Evolutionary conservation across 2,329 filamentous ascomycete species (phyloP), one percentile per base, ranked within the genome.

Genomic region (Paracamarosporium sp.): DNA sequence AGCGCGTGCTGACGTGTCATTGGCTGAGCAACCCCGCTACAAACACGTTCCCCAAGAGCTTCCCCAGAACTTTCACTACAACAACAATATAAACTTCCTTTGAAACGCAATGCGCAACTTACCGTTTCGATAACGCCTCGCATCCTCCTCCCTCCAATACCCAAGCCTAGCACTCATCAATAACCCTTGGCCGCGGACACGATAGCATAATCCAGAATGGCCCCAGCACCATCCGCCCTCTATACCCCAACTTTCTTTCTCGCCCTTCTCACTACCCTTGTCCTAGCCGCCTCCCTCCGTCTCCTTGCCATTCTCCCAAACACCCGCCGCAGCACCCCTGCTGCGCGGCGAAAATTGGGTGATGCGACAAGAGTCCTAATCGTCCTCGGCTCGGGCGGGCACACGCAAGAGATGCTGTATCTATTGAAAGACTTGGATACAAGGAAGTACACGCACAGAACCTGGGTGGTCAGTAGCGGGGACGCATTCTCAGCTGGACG

Each of bases 371-470:
- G 93, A 75, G 81, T 93, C 53, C 81, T 96, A 30, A 85, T 96
- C 62, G 88, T 98, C 25, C 89, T 98, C 24, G 95, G 95, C 51
- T 96, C 91, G 2, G 95, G 95, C 30, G 95, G 95, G 0, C 95
- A 99, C 78, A 97, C 95, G 0, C 89, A 92, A 46, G 95, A 99
- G 78, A 96, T 99, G 90, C 83, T 97, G 61, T 88, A 90, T 70
- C 90, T 97, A 81, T 86, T 99, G 66, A 80, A 82, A 65, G 85
- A 84, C 64, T 78, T 88, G 1, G 72, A 79, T 54, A 76, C 77
- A 51, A 50, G 57, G 7, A 74, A 76, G 50, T 82, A 78, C 72
- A 81, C 79, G 5, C 88, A 91, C 67, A 86, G 95, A 25, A 94
- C 92, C 27, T 99, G 96, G 75, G 79, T 96, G 22, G 83, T 96